These are phyloP conservation scores for Fusarium dlaminii DNA, from an alignment of 2,329 filamentous ascomycete genomes.

Conservation along the genomic window DNA sequence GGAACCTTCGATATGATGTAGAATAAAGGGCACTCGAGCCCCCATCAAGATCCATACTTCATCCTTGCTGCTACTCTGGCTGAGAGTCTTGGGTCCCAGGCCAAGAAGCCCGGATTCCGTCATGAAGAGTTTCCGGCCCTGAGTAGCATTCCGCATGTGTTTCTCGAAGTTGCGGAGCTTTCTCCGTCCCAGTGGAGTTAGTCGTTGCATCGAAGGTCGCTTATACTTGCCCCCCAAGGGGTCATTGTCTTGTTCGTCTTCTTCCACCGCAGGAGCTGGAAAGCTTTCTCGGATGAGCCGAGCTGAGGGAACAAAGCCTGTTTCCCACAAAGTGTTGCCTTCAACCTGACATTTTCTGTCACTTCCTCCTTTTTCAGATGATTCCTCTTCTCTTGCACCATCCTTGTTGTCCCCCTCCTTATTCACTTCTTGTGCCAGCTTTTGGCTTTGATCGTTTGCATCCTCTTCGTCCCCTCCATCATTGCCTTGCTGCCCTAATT, in stretches of 20 bases:
- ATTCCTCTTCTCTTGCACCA: not conserved
- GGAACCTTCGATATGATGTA: not conserved
- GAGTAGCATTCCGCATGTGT: not conserved
- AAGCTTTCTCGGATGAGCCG: not conserved
- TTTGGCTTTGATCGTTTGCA: not conserved
- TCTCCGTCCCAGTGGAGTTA: not conserved
- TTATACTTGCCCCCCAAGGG: not conserved
- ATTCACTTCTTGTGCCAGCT: not conserved
- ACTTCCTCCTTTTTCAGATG: not conserved
- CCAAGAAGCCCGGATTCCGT: not conserved
- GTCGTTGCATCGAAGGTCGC: not conserved
- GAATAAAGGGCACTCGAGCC: not conserved
- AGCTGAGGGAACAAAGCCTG: not conserved
- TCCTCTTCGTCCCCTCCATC: not conserved
- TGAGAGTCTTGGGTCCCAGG: not conserved
- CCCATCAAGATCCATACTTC: not conserved
- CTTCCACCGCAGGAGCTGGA: not conserved
- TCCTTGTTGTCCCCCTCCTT: not conserved
- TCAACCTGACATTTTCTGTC: not conserved
- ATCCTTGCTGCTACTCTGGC: not conserved
- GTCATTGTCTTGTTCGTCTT: not conserved
- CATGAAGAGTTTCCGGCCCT: not conserved
- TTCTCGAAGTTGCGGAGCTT: not conserved
- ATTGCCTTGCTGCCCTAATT: accelerated
- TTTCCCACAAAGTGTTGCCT: accelerated